A percentile compares a stretch with the other conserved stretches of the same genome.
Evolutionary conservation across 2,329 filamentous ascomycete species (phyloP).

Genomic region (Fusarium buxicola): DNA sequence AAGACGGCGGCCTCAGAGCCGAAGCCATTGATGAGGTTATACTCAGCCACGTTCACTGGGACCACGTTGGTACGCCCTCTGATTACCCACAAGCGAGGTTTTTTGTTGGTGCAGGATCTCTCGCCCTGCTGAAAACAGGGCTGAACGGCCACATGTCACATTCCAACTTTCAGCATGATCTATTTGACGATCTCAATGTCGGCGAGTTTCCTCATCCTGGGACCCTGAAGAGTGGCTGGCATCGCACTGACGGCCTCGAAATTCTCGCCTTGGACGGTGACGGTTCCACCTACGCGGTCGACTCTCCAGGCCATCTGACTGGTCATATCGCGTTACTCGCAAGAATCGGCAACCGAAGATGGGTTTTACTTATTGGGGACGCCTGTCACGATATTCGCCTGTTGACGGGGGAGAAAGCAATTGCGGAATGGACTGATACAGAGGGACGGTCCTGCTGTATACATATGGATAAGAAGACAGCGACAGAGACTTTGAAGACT

Average conservation of each 20-base stretch:
- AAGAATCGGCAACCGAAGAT: not conserved
- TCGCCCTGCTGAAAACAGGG: constrained; percentile 53
- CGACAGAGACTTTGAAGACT: not conserved
- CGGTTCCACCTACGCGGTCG: constrained; percentile 1
- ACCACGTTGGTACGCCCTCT: constrained; percentile 66
- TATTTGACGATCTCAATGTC: constrained; percentile 43
- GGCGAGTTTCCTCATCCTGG: constrained; percentile 35
- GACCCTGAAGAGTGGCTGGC: too few relatives aligned
- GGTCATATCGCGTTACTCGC: constrained; percentile 9
- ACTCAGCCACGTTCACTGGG: constrained; percentile 67
- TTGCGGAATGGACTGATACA: constrained; percentile 52
- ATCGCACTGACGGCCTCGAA: too few relatives aligned
- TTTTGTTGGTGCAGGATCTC: constrained; percentile 61
- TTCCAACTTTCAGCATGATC: constrained; percentile 34
- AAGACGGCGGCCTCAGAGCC: not conserved
- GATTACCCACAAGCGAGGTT: constrained; percentile 63
- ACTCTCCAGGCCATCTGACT: constrained; percentile 12
- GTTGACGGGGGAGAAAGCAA: constrained; percentile 62
- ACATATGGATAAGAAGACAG: not conserved
- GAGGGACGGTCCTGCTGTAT: not conserved
- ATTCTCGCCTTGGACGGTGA: too few relatives aligned
- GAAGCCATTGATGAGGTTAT: constrained; percentile 51
- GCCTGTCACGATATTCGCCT: constrained; percentile 65
- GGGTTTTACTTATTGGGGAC: constrained; percentile 61
- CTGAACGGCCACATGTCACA: constrained; percentile 40